Conservation (phyloP, 2,329 filamentous ascomycete genomes). For the Venturia aucupariae region DNA sequence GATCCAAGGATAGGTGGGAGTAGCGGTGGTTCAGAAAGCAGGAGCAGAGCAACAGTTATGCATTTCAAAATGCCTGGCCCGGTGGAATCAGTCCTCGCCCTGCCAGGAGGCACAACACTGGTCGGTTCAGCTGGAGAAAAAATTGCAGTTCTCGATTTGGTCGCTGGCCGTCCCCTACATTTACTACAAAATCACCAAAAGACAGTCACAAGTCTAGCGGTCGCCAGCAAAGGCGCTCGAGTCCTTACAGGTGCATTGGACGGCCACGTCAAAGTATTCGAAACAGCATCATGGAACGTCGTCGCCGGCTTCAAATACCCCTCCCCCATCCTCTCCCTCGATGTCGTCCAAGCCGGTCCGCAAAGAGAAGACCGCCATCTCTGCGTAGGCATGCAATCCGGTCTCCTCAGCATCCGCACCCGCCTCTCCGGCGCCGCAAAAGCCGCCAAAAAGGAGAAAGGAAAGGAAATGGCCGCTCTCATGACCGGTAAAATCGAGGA, state of each 20-base stretch:
- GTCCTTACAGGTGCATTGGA: conserved; percentile 84
- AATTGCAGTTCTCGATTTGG: conserved; percentile 84
- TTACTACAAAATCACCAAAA: conserved; percentile 94
- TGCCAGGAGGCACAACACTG: conserved; percentile 78
- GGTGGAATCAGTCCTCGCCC: conserved; percentile 78
- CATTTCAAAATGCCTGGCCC: conserved; percentile 90
- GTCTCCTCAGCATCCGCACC: conserved; percentile 82
- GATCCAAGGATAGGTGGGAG: conserved; percentile 64
- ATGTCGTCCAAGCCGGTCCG: conserved; percentile 65
- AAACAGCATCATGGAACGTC: conserved; percentile 90
- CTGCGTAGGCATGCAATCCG: conserved; percentile 88
- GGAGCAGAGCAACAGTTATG: conserved; percentile 58
- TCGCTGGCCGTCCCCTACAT: conserved; percentile 79
- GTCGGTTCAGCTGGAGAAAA: conserved; percentile 77
- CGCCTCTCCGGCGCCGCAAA: conserved; percentile 79
- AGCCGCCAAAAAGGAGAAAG: conserved; percentile 61
- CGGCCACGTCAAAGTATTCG: conserved; percentile 94
- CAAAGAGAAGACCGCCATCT: conserved; percentile 80
- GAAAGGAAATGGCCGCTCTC: conserved; percentile 77
- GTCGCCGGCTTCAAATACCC: conserved; percentile 93
- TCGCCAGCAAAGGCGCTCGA: conserved; percentile 71
- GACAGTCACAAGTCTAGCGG: conserved; percentile 79
- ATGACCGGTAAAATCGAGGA: conserved; percentile 68
- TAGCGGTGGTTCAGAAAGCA: conserved; percentile 18
- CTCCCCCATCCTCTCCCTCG: conserved; percentile 77